Conservation (phyloP, 2,329 filamentous ascomycete species). For the Lachnellula willkommii region DNA sequence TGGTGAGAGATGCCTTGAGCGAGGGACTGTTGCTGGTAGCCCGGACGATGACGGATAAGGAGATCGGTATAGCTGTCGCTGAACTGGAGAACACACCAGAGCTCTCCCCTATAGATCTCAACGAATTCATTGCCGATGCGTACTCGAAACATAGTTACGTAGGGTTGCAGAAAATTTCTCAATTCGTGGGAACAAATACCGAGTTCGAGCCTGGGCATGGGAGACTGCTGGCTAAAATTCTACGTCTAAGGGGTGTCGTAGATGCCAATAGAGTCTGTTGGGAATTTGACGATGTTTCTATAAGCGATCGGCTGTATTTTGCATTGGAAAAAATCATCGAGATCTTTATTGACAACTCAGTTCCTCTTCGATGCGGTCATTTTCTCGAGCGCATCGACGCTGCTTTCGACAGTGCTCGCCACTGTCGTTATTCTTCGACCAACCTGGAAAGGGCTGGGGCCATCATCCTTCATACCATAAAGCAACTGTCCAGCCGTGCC, state of each 20-base stretch:
- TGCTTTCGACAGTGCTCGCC: background rate
- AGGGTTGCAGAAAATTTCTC: background rate
- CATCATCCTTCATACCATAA: slow-evolving; percentile 2
- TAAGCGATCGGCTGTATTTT: background rate
- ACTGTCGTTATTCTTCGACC: background rate
- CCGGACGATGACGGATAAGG: slow-evolving; percentile 1
- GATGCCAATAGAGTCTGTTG: background rate
- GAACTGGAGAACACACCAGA: slow-evolving; percentile 2
- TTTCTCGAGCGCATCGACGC: background rate
- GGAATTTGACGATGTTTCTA: background rate
- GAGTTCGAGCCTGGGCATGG: background rate
- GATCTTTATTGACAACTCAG: slow-evolving; percentile 4
- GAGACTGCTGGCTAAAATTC: slow-evolving; percentile 3
- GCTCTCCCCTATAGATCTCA: background rate
- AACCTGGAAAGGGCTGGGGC: background rate
- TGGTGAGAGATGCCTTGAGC: background rate
- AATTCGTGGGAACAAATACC: background rate
- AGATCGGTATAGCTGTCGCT: background rate
- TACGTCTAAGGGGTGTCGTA: slow-evolving; percentile 1
- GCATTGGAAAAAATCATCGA: background rate
- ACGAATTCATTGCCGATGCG: background rate
- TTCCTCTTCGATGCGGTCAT: background rate
- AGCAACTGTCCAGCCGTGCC: slow-evolving; percentile 1
- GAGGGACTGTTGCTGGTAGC: slow-evolving; percentile 4
- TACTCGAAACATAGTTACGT: background rate